Percentiles rank a stretch among this genome's conserved stretches.
phyloP scores from a whole-genome alignment of 768 basidiomycete genomes.

The Daedaleopsis sinensis region DNA sequence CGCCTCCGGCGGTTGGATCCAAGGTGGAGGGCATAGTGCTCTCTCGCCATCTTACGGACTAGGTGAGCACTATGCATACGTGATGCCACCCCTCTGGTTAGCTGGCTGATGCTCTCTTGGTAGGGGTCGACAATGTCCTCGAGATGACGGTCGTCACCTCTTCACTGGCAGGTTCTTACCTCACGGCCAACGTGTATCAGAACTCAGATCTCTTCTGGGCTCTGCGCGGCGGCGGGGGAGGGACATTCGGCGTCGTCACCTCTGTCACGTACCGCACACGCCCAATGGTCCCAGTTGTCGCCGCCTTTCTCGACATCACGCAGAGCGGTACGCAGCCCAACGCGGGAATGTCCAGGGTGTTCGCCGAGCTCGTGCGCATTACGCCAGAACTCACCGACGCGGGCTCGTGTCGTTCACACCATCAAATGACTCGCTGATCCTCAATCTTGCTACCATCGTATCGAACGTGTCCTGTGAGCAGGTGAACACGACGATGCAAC shows the following conservation, averaged over 20 bases:
- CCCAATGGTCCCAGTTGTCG: constrained; percentile 37
- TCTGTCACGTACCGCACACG: constrained; percentile 51
- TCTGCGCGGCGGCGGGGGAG: constrained; percentile 46
- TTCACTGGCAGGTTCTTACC: constrained; percentile 45
- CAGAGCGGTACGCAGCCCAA: constrained; percentile 6
- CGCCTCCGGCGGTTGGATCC: constrained; percentile 48
- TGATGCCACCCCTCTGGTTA: not conserved
- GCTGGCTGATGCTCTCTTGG: not conserved
- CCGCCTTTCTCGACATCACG: constrained; percentile 23
- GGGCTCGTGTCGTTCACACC: not conserved
- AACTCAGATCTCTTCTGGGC: constrained; percentile 58
- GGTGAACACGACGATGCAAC: constrained; percentile 38
- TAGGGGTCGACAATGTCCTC: constrained; percentile 31
- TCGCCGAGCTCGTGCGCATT: constrained; percentile 38
- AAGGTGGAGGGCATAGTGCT: constrained; percentile 35
- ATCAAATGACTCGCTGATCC: not conserved
- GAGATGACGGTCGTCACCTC: constrained; percentile 57
- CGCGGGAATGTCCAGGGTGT: not conserved
- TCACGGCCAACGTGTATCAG: constrained; percentile 46
- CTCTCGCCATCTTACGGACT: constrained; percentile 33
- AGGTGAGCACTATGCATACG: constrained; percentile 26
- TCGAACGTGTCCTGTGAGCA: constrained; percentile 40
- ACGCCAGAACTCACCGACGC: constrained; percentile 41
- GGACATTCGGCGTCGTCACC: constrained; percentile 40
- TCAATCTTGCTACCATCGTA: constrained; percentile 16